phyloP scores from a whole-genome alignment of 2,329 filamentous ascomycete species.

The Trichothecium sympodiale region DNA sequence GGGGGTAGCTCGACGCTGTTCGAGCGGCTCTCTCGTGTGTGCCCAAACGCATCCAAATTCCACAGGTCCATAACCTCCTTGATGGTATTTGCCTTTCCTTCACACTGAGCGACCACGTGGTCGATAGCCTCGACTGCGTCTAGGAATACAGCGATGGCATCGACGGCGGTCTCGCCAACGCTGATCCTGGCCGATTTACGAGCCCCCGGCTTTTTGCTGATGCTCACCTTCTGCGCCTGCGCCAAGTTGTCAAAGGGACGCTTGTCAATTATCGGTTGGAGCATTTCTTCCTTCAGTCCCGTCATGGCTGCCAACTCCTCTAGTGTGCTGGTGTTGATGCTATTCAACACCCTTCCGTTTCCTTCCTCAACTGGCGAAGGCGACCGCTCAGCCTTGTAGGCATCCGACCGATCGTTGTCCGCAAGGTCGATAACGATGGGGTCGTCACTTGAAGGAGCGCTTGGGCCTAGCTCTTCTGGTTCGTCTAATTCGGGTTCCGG shows the following conservation, averaged over 20 bases:
- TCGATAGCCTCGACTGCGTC: conserved; percentile 75
- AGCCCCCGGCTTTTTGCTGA: conserved; percentile 35
- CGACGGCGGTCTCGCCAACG: conserved; percentile 41
- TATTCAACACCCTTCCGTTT: conserved; percentile 51
- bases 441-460: conserved; percentile 20
- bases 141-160: conserved; percentile 57
- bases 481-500: conserved; percentile 12
- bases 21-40: conserved; percentile 19
- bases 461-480: conserved; percentile 3
- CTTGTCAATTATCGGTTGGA: conserved; percentile 57
- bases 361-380: conserved; percentile 18
- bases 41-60: conserved; percentile 37
- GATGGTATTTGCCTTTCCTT: conserved; percentile 52
- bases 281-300: conserved; percentile 57
- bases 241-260: conserved; percentile 63
- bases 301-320: conserved; percentile 76
- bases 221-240: conserved; percentile 54
- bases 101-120: conserved; percentile 65
- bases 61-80: conserved; percentile 34
- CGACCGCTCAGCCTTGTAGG: conserved; percentile 23
- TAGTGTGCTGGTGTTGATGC: conserved; percentile 69
- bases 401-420: conserved; percentile 30
- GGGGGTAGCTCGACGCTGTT: conserved; percentile 19
- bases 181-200: conserved; percentile 32
- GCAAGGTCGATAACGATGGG: conserved; percentile 23